Evolutionary conservation across 192 early-diverging fungal genomes (phyloP), one percentile per base, ranked within the genome.

Genomic region (Paraglomus occultum): DNA sequence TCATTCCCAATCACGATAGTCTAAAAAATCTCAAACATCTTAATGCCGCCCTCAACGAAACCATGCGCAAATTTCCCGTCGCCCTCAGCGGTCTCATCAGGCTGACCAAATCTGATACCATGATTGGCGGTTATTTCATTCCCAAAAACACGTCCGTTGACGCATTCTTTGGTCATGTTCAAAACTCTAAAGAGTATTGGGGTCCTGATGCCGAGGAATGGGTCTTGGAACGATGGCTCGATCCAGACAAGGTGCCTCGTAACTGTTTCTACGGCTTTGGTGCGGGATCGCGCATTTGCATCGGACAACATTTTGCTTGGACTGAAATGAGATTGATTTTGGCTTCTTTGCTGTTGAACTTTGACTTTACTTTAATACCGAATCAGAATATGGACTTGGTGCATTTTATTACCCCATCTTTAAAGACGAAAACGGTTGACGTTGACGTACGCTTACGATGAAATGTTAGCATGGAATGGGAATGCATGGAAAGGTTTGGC

Each of bases 41-140:
- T n/a, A 84, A 82, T 23, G 81, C 84, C 0, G 75, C 82, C 10
- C 75, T 87, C 52, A 69, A 85, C 14, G 87, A 88, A 59, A 82
- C 81, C 18, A 71, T 83, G 54, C 74, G 84, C 20, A 42, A 80
- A 6, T 64, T 74, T 45, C 77, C 85, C 1, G 68, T 81, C 22
- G 74, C 79, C 43, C 64, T 68, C 40, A 61, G 39, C 48, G 82
- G 80, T 9, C 17, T 84, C 31, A 63, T 71, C 9, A 51, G 82
- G 18, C 54, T 80, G 17, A 60, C 83, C 1, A 63, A 50, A 2
- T 42, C 65, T 22, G 50, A 52, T 39, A 52, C 39, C 5, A 10
- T 68, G 15, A 12, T 68, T 43, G 46, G 46, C 8, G 53, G 53
- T 55, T 68, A 68, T 57, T 22, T 57, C 10, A 68, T 68, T 57